phyloP scores from a whole-genome alignment of 2,329 filamentous ascomycete genomes.

The Lasiodiplodia theobromae region DNA sequence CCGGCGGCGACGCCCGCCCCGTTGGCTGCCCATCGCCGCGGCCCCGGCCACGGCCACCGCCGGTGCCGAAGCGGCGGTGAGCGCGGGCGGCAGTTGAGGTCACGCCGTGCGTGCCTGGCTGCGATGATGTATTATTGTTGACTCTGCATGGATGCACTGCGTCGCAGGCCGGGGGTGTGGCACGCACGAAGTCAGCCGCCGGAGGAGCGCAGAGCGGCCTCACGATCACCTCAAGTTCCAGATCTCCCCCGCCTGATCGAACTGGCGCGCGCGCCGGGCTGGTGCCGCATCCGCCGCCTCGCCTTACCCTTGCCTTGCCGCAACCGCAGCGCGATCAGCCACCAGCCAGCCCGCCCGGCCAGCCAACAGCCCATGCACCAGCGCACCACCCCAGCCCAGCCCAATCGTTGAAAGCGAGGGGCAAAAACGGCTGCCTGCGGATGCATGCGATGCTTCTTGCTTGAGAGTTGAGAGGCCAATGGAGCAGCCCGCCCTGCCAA shows the following conservation, averaged over 20 bases:
- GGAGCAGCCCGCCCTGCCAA: slow-evolving; percentile 2
- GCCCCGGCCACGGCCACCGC: not conserved
- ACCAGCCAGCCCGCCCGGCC: not conserved
- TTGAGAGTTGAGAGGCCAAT: slow-evolving; percentile 8
- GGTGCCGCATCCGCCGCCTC: slow-evolving; percentile 18
- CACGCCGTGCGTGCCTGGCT: slow-evolving; percentile 1
- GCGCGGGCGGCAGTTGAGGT: slow-evolving; percentile 13
- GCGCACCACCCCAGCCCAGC: slow-evolving; percentile 9
- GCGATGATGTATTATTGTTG: slow-evolving; percentile 1
- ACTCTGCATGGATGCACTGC: slow-evolving; percentile 17
- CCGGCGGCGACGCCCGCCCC: not conserved
- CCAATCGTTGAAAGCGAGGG: slow-evolving; percentile 19
- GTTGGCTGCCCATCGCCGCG: not conserved
- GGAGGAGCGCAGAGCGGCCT: slow-evolving; percentile 13
- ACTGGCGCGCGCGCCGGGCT: slow-evolving; percentile 12
- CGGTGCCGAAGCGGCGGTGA: slow-evolving; percentile 26
- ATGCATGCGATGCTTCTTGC: slow-evolving; percentile 26
- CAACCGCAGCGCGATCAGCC: slow-evolving; percentile 21
- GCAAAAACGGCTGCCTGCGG: slow-evolving; percentile 26
- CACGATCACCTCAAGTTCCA: slow-evolving; percentile 18
- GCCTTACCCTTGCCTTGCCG: slow-evolving; percentile 24
- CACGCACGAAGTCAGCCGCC: slow-evolving; percentile 10
- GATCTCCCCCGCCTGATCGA: slow-evolving; percentile 27
- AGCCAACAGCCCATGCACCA: slow-evolving; percentile 3
- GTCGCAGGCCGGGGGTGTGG: slow-evolving; percentile 6